Percentiles rank a stretch among this genome's conserved stretches.
Evolutionary conservation across 495 filamentous ascomycete genomes (phyloP).

Genomic region (Hypoxylon subgilvum): DNA sequence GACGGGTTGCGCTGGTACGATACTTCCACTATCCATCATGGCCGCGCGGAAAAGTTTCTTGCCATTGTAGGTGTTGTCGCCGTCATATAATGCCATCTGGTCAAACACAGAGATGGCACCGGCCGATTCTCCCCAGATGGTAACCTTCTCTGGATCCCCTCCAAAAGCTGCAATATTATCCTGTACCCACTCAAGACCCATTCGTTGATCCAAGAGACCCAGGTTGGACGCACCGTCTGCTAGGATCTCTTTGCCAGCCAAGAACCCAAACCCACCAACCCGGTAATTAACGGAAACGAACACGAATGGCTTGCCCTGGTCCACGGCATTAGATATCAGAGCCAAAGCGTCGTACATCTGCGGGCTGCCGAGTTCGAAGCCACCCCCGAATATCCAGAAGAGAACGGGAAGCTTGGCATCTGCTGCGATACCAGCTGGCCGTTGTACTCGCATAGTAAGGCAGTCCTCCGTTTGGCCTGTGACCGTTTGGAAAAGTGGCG

Average conservation of each 20-base stretch:
- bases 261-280: constrained; percentile 65
- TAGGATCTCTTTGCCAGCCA: constrained; percentile 67
- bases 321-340: constrained; percentile 59
- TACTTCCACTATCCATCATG: constrained; percentile 75
- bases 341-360: constrained; percentile 63
- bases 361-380: constrained; percentile 65
- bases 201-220: constrained; percentile 69
- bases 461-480: constrained; percentile 68
- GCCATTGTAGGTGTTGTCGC: constrained; percentile 71
- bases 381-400: constrained; percentile 78
- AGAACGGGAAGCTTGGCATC: constrained; percentile 69
- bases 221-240: constrained; percentile 67
- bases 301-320: constrained; percentile 64
- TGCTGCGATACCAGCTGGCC: constrained; percentile 62
- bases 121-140: constrained; percentile 76
- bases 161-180: constrained; percentile 73
- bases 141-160: constrained; percentile 69
- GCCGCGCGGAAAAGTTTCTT: constrained; percentile 71
- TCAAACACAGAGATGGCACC: constrained; percentile 74
- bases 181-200: constrained; percentile 68
- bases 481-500: constrained; percentile 62
- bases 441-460: constrained; percentile 67
- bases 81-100: constrained; percentile 72
- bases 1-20: constrained; percentile 67
- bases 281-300: constrained; percentile 71